Conservation (phyloP, 2,329 filamentous ascomycete genomes). For the Colletotrichum chrysophilum region DNA sequence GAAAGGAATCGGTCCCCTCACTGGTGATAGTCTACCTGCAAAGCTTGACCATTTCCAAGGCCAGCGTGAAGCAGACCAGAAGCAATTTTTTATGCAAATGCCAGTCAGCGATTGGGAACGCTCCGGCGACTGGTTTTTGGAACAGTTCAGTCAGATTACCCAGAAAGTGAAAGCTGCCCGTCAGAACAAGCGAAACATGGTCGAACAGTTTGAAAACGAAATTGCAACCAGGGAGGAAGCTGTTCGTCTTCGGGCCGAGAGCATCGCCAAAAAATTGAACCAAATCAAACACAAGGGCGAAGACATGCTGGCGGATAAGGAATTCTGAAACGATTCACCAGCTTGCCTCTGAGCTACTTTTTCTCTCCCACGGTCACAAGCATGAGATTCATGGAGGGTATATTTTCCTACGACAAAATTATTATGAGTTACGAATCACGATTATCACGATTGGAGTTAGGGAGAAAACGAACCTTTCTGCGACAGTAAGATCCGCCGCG, state of each 20-base stretch:
- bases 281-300: constrained; percentile 63
- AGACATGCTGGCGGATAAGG: constrained; percentile 57
- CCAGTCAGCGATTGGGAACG: constrained; percentile 63
- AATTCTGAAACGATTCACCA: constrained; percentile 25
- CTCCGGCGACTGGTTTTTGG: constrained; percentile 65
- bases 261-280: constrained; percentile 59
- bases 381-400: not conserved
- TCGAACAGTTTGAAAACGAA: constrained; percentile 59
- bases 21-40: constrained; percentile 48
- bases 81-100: constrained; percentile 58
- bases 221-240: constrained; percentile 59
- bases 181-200: constrained; percentile 52
- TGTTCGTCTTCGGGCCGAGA: constrained; percentile 56
- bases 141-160: constrained; percentile 57
- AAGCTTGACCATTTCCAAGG: constrained; percentile 56
- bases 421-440: constrained; percentile 17
- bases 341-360: not conserved
- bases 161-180: constrained; percentile 52
- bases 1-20: constrained; percentile 38
- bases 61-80: constrained; percentile 50
- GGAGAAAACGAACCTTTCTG: not conserved
- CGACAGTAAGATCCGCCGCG: not conserved
- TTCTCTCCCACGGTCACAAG: not conserved
- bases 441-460: not conserved
- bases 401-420: constrained; percentile 5